Percentiles rank a stretch among this genome's conserved stretches.
These are phyloP conservation scores for Macrophomina pseudophaseolina DNA, from an alignment of 2,329 filamentous ascomycete genomes.

Conservation along the genomic window DNA sequence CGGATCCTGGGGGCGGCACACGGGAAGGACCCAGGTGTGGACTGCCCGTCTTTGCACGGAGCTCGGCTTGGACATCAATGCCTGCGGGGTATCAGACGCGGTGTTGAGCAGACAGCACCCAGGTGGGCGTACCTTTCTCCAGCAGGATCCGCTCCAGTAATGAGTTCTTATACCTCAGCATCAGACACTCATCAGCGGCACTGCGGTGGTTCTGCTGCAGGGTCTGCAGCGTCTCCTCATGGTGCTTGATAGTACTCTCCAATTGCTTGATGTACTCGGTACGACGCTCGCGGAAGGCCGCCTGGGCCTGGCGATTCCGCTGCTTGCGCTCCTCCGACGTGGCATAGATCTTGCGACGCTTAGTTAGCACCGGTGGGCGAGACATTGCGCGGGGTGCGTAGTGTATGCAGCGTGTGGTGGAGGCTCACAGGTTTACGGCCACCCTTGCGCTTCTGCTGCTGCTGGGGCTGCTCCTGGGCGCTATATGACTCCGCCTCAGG, in stretches of 20 bases:
- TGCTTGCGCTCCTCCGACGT: constrained; percentile 99
- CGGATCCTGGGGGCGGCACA: constrained; percentile 62
- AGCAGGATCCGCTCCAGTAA: constrained; percentile 91
- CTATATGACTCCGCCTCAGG: constrained; percentile 48
- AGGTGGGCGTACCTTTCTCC: constrained; percentile 76
- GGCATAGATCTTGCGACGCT: constrained; percentile 81
- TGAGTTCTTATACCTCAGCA: constrained; percentile 98
- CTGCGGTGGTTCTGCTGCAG: constrained; percentile 93
- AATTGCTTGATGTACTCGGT: constrained; percentile 99
- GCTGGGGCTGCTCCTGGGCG: constrained; percentile 51
- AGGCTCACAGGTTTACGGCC: constrained; percentile 89
- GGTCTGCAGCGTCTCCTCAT: constrained; percentile 91
- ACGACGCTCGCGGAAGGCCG: constrained; percentile 92
- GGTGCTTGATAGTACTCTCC: constrained; percentile 94
- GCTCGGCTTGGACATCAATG: constrained; percentile 95
- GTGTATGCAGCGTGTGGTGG: constrained; percentile 29
- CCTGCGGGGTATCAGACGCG: constrained; percentile 56
- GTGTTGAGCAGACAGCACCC: neutral
- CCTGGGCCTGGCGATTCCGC: constrained; percentile 94
- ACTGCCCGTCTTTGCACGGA: constrained; percentile 89
- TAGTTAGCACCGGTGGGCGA: constrained; percentile 43
- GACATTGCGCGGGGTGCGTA: constrained; percentile 39
- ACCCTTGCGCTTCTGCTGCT: constrained; percentile 88
- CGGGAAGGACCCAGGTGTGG: constrained; percentile 74
- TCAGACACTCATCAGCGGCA: constrained; percentile 94